Percentiles rank a stretch among this genome's conserved stretches.
Conservation (phyloP, 441 rosid species). For the Hura crepitans region DNA sequence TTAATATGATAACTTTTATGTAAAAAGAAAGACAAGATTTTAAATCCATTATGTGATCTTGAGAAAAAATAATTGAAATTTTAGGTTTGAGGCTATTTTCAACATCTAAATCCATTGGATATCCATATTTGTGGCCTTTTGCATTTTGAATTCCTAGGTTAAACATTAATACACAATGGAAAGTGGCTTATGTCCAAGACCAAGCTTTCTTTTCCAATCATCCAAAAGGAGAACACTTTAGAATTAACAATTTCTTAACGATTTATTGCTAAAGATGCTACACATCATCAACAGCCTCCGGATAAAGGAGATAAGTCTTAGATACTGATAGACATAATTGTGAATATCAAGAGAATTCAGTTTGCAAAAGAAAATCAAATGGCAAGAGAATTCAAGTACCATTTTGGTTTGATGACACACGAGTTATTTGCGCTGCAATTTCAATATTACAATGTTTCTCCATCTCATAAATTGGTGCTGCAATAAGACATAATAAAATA, state of each 20-base stretch:
- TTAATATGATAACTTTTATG: neutral
- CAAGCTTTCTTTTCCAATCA: neutral
- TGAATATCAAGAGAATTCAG: neutral
- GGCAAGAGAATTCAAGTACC: slow-evolving; percentile 41
- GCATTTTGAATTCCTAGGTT: neutral
- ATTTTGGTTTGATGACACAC: slow-evolving; percentile 41
- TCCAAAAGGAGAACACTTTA: neutral
- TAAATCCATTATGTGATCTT: neutral
- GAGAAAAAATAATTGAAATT: neutral
- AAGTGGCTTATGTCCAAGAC: neutral
- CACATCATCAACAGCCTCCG: neutral
- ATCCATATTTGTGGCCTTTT: neutral
- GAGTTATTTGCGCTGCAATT: slow-evolving; percentile 85
- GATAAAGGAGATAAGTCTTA: neutral
- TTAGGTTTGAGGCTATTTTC: neutral
- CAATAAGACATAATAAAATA: slow-evolving; percentile 27
- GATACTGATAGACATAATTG: neutral
- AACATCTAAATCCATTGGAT: neutral
- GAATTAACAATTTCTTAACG: neutral
- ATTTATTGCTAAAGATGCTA: neutral
- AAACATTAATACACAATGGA: neutral
- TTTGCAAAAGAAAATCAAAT: neutral
- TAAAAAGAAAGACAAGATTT: neutral
- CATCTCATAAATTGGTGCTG: slow-evolving; percentile 90
- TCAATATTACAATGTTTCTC: slow-evolving; percentile 96